Percentiles rank a stretch among this genome's conserved stretches.
Evolutionary conservation across 495 filamentous ascomycete genomes (phyloP).

Genomic region (Penicillium alfredii): DNA sequence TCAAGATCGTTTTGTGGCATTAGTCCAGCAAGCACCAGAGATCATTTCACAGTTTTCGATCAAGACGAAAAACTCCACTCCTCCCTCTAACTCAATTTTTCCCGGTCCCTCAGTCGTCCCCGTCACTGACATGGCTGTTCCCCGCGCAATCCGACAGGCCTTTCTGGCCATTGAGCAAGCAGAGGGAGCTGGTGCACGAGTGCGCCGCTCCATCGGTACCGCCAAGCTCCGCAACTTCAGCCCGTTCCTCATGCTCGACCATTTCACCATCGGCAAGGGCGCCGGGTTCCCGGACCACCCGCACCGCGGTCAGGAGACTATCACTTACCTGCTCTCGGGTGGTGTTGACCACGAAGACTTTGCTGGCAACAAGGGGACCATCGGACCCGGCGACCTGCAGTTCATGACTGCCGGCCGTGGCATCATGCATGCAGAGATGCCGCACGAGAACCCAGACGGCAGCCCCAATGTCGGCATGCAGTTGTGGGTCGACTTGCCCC

Average conservation of each 20-base stretch:
- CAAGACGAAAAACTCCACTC: slow-evolving; percentile 6
- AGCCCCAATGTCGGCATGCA: slow-evolving; percentile 81
- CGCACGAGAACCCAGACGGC: slow-evolving; percentile 70
- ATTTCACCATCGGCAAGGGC: slow-evolving; percentile 74
- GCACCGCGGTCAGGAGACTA: slow-evolving; percentile 73
- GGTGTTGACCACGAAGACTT: slow-evolving; percentile 96
- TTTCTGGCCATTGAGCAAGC: slow-evolving; percentile 82
- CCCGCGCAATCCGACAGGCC: slow-evolving; percentile 70
- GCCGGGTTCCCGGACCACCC: slow-evolving; percentile 89
- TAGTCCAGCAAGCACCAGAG: slow-evolving; percentile 13
- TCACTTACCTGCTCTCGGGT: slow-evolving; percentile 83
- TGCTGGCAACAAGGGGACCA: slow-evolving; percentile 79
- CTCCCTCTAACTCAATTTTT: slow-evolving; percentile 1
- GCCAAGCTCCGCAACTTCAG: slow-evolving; percentile 77
- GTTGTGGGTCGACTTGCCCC: slow-evolving; percentile 89
- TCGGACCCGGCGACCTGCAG: slow-evolving; percentile 79
- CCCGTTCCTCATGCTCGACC: slow-evolving; percentile 96
- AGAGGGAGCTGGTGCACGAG: slow-evolving; percentile 84
- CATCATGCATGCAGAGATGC: slow-evolving; percentile 98
- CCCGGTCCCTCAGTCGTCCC: slow-evolving; percentile 13
- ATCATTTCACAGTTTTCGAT: slow-evolving; percentile 14
- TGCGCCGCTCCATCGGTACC: slow-evolving; percentile 84
- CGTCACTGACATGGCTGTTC: slow-evolving; percentile 54
- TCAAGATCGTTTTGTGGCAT: slow-evolving; percentile 13
- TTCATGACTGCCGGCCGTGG: slow-evolving; percentile 96